Evolutionary conservation across 345 rosid genomes (phyloP).

Genomic region (Melaleuca alternifolia): DNA sequence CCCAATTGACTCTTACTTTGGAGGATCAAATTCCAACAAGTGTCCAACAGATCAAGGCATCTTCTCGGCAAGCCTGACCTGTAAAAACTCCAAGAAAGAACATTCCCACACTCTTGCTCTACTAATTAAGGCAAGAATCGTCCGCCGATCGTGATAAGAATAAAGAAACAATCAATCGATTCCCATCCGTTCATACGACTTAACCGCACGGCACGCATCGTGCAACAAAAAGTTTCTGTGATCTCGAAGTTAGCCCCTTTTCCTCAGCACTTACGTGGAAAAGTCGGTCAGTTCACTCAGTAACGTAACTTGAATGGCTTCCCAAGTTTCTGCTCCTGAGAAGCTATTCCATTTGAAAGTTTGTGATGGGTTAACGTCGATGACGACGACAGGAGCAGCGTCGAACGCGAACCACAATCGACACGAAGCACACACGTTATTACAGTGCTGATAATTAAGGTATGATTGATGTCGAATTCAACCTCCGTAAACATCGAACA

Average conservation of each 20-base stretch:
- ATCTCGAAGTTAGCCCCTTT: background rate
- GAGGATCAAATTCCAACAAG: background rate
- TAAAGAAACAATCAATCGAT: background rate
- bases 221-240: background rate
- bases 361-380: background rate
- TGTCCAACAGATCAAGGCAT: background rate
- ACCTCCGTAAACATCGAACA: background rate
- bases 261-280: background rate
- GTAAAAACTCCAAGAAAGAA: background rate
- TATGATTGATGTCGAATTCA: too few relatives aligned
- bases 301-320: background rate
- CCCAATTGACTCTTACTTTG: background rate
- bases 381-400: background rate
- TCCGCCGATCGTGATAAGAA: background rate
- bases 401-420: too few relatives aligned
- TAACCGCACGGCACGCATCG: background rate
- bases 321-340: background rate
- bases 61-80: background rate
- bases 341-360: background rate
- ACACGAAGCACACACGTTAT: too few relatives aligned
- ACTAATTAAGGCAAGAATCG: slow-evolving; percentile 10
- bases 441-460: too few relatives aligned
- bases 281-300: background rate
- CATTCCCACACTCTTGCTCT: slow-evolving; percentile 3
- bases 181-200: background rate